Evolutionary conservation across 495 filamentous ascomycete genomes (phyloP).

Genomic region (Neurospora tetrasperma): DNA sequence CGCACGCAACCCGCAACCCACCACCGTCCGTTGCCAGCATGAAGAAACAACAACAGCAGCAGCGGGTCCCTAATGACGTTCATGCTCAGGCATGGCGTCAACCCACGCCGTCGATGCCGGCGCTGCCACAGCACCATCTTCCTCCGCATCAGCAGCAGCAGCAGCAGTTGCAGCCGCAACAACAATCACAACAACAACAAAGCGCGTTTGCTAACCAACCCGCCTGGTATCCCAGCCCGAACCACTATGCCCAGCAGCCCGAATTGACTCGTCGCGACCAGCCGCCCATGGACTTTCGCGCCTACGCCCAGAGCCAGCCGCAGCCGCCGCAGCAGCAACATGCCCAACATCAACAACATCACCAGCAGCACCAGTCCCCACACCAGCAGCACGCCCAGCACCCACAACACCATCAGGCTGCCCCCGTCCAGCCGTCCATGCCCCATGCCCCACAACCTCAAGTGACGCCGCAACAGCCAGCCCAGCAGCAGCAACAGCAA

Average conservation of each 20-base stretch:
- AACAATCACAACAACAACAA: constrained; percentile 8
- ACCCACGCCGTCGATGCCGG: constrained; percentile 24
- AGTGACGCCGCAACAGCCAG: constrained; percentile 11
- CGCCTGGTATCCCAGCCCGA: constrained; percentile 23
- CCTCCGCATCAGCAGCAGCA: constrained; percentile 16
- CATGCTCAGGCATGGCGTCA: constrained; percentile 24
- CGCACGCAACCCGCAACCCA: not conserved
- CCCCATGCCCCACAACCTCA: constrained; percentile 26
- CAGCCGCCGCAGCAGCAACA: constrained; percentile 24
- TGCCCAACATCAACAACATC: constrained; percentile 24
- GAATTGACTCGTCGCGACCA: constrained; percentile 36
- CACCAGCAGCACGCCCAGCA: constrained; percentile 19
- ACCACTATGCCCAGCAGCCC: constrained; percentile 26
- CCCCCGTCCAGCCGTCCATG: constrained; percentile 31
- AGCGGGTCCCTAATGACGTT: constrained; percentile 20
- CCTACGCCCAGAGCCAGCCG: constrained; percentile 21
- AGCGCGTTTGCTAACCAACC: constrained; percentile 25
- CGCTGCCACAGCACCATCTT: constrained; percentile 21
- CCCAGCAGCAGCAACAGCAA: constrained; percentile 31
- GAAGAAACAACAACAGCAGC: constrained; percentile 16
- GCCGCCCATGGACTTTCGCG: constrained; percentile 16
- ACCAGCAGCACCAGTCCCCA: constrained; percentile 17
- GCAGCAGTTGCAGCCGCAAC: constrained; percentile 8
- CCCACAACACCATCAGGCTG: constrained; percentile 27
- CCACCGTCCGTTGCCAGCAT: constrained; percentile 11